A percentile compares a stretch with the other conserved stretches of the same genome.
These are phyloP conservation scores for Psidium guajava DNA, from an alignment of 345 rosid genomes.

Conservation along the genomic window DNA sequence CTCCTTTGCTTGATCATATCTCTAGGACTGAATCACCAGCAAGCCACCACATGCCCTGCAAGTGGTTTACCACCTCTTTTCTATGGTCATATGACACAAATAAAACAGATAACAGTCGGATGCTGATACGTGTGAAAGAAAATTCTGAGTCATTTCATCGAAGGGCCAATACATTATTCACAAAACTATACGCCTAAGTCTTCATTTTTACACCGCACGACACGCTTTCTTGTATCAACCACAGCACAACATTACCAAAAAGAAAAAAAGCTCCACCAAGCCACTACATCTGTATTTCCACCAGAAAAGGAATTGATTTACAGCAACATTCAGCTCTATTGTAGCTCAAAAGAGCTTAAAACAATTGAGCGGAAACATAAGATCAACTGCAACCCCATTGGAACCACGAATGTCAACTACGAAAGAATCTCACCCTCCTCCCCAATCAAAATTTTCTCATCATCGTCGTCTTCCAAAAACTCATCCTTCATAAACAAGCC, in stretches of 20 bases:
- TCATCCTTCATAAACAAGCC: conserved; percentile 59
- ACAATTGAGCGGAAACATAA: neutral
- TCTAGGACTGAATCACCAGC: neutral
- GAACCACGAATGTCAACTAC: neutral
- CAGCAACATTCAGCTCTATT: neutral
- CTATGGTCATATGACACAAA: neutral
- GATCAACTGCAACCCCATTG: neutral
- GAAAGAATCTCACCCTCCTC: conserved; percentile 80
- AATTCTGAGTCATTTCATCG: neutral
- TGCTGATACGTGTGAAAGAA: neutral
- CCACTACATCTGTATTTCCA: neutral
- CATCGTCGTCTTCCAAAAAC: conserved; percentile 20
- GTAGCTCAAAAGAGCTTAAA: neutral
- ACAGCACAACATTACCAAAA: neutral
- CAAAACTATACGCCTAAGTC: neutral
- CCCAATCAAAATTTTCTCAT: conserved; percentile 17
- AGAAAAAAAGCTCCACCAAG: neutral
- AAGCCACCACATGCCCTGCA: neutral
- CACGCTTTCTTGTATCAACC: neutral
- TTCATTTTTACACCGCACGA: neutral
- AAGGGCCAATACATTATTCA: neutral
- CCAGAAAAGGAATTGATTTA: neutral
- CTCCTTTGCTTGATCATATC: neutral
- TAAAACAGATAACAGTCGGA: neutral
- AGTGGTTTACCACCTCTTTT: neutral